Evolutionary conservation across 257 asterid genomes (phyloP).

Genomic region (Penstemon davidsonii): DNA sequence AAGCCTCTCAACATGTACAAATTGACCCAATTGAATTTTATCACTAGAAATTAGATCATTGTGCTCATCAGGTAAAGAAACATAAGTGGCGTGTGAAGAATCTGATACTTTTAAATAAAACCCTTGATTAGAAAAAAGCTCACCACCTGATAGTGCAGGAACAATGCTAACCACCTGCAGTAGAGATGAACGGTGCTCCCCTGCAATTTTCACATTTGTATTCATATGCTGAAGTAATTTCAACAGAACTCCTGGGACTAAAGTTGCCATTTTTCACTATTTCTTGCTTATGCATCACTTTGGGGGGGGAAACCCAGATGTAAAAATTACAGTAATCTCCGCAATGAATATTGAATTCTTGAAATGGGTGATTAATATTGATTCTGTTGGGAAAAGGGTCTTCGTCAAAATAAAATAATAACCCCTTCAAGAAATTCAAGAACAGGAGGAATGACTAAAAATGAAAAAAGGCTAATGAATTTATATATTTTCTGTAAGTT

Average conservation of each 20-base stretch:
- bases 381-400: conserved; percentile 19
- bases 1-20: conserved; percentile 86
- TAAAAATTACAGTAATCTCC: conserved; percentile 28
- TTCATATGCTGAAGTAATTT: conserved; percentile 98
- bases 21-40: conserved; percentile 95
- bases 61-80: conserved; percentile 89
- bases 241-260: conserved; percentile 88
- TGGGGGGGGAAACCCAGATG: conserved; percentile 31
- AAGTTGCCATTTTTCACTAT: conserved; percentile 63
- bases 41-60: conserved; percentile 91
- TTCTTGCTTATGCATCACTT: conserved; percentile 42
- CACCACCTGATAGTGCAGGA: conserved; percentile 95
- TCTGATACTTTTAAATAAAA: conserved; percentile 98
- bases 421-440: neutral
- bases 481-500: conserved; percentile 19
- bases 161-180: conserved; percentile 94
- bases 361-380: conserved; percentile 3
- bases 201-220: conserved; percentile 90
- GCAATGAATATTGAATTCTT: conserved; percentile 6
- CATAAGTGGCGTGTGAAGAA: conserved; percentile 96
- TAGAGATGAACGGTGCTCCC: conserved; percentile 93
- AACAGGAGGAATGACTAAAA: conserved; percentile 25
- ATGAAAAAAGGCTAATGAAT: conserved; percentile 23
- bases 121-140: conserved; percentile 91
- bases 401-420: conserved; percentile 15